These are phyloP conservation scores for Cercospora sp. DNA, from an alignment of 2,329 filamentous ascomycete species.

Conservation along the genomic window DNA sequence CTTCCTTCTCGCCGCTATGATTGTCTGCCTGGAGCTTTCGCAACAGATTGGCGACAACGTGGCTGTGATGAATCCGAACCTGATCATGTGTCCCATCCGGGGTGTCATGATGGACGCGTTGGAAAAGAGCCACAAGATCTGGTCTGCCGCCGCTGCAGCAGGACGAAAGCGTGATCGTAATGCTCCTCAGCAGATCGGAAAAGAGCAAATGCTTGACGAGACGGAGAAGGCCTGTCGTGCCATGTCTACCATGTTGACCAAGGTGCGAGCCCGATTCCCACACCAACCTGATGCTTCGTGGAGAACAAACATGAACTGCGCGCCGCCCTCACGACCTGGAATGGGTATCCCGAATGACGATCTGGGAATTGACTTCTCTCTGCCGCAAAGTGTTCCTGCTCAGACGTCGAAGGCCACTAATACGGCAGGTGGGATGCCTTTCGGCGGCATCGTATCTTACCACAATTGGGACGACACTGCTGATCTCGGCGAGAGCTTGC, in stretches of 20 bases:
- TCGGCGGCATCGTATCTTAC: conserved; percentile 22
- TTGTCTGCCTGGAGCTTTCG: conserved; percentile 50
- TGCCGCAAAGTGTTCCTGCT: neutral
- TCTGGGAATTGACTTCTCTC: conserved; percentile 4
- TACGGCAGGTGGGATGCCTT: conserved; percentile 8
- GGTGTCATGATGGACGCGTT: conserved; percentile 36
- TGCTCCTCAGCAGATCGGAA: conserved; percentile 20
- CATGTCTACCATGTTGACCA: conserved; percentile 38
- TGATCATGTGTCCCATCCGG: conserved; percentile 30
- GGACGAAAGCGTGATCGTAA: conserved; percentile 15
- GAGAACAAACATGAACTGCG: neutral
- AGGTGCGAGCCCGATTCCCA: conserved; percentile 32
- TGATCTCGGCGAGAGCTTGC: conserved; percentile 13
- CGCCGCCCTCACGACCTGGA: neutral
- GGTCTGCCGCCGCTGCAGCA: conserved; percentile 28
- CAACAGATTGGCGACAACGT: conserved; percentile 32
- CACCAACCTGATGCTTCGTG: conserved; percentile 19
- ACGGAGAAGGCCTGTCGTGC: conserved; percentile 37
- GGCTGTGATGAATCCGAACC: conserved; percentile 17
- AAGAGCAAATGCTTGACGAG: conserved; percentile 33
- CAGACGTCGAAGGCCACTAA: conserved; percentile 1
- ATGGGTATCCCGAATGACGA: conserved; percentile 1
- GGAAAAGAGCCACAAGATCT: conserved; percentile 39
- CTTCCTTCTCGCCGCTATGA: conserved; percentile 52
- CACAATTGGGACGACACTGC: conserved; percentile 23